Evolutionary conservation across 2,329 filamentous ascomycete species (phyloP).

Genomic region (Mollisia scopiformis): DNA sequence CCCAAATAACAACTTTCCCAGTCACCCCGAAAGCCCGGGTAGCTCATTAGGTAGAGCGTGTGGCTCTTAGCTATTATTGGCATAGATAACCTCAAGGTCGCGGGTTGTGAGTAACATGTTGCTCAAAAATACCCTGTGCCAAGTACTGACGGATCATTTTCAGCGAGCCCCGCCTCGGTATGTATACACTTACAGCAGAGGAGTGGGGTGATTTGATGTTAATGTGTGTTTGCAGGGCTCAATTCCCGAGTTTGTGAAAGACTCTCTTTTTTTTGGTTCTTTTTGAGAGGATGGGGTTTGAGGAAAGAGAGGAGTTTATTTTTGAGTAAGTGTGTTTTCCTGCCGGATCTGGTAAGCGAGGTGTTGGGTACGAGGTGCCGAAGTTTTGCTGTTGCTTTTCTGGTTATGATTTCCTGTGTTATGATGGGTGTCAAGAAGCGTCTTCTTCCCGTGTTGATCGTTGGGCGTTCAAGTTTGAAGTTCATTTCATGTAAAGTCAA

Average conservation of each 20-base stretch:
- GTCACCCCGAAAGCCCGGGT: conserved; percentile 22
- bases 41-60: conserved; percentile 39
- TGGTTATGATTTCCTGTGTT: neutral
- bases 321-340: neutral
- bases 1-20: neutral
- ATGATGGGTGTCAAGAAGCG: neutral
- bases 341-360: neutral
- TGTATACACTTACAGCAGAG: no score
- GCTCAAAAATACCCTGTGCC: neutral
- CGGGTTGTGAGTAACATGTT: conserved; percentile 15
- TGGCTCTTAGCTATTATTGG: conserved; percentile 31
- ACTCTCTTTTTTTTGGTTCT: neutral
- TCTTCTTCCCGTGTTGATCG: neutral
- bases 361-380: no score
- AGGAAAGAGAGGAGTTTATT: neutral
- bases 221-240: conserved; percentile 13
- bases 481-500: neutral
- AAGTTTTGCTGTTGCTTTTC: neutral
- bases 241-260: conserved; percentile 17
- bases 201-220: no score
- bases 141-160: neutral
- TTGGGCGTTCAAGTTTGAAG: neutral
- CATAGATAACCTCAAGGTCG: conserved; percentile 23
- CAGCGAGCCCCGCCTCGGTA: conserved; percentile 19
- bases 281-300: neutral